Evolutionary conservation across 805 yeast genomes (phyloP), one percentile per base, ranked within the genome.

Genomic region (Metschnikowia reukaufii): DNA sequence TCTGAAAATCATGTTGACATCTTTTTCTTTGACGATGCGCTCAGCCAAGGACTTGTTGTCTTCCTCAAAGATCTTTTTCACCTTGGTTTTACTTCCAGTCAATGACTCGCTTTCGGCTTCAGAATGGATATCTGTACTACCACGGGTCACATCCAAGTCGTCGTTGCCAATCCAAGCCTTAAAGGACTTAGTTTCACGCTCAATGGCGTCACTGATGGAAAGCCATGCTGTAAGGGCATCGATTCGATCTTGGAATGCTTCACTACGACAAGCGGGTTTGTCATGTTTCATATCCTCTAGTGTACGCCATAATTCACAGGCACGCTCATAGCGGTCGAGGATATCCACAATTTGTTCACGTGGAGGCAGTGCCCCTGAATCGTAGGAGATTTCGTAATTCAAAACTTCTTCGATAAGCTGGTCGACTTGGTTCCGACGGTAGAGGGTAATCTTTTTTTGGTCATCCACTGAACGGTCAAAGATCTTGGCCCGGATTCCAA

Each of bases 161-260:
- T 81, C 85, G 62, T 86, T 86, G 4, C 96, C 96, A 4, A 90
- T 88, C 97, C 97, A 90, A 36, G 74, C 65, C 50, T 78, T 76
- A 51, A 94, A 67, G 4, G 84, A 76, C 13, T 73, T 67, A 1
- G 83, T 70, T 57, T 85, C 90, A 30, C 81, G 66, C 38, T 77
- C 75, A 17, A 91, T 80, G 0, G 89, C 86, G 37, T 76, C 78
- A 0, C 90, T 81, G 32, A 88, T 82, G 6, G 89, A 81, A 21
- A 79, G 73, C 97, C 97, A 92, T 0, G 97, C 85, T 32, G 79
- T 82, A 46, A 92, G 71, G 1, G 96, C 92, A 47, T 86, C 90
- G 3, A 88, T 67, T 29, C 88, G 74, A 31, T 74, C 70, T 29
- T 73, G 77, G 58, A 92, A 89, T 35, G 79, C 86, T 2, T 76